phyloP scores from a whole-genome alignment of 2,329 filamentous ascomycete genomes.

The Cladorrhinum sp. region DNA sequence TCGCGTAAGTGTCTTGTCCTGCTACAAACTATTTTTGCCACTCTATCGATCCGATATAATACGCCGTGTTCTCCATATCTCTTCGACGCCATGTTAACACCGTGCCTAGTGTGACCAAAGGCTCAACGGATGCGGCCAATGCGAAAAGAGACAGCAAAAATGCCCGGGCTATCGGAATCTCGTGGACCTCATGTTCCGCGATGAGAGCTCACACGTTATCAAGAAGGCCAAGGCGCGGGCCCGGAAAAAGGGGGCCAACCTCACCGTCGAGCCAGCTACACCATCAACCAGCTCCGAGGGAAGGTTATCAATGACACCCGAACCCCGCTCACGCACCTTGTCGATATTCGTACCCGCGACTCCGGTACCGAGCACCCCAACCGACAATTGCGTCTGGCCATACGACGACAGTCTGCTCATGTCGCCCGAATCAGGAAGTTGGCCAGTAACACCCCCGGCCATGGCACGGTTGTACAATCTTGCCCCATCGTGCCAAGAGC shows the following conservation, averaged over 20 bases:
- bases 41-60: neutral
- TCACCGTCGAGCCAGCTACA: slow-evolving; percentile 19
- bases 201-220: slow-evolving; percentile 55
- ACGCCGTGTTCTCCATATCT: no score
- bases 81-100: slow-evolving; percentile 14
- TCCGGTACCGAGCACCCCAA: slow-evolving; percentile 18
- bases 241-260: slow-evolving; percentile 28
- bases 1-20: slow-evolving; percentile 42
- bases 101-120: slow-evolving; percentile 50
- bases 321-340: slow-evolving; percentile 24
- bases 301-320: slow-evolving; percentile 23
- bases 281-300: slow-evolving; percentile 26
- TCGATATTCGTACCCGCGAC: slow-evolving; percentile 24
- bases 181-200: slow-evolving; percentile 56
- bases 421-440: slow-evolving; percentile 34
- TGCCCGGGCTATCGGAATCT: slow-evolving; percentile 56
- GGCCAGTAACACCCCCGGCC: slow-evolving; percentile 29
- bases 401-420: slow-evolving; percentile 32
- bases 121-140: slow-evolving; percentile 52
- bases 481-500: slow-evolving; percentile 39
- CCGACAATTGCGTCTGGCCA: slow-evolving; percentile 10
- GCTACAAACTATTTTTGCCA: slow-evolving; percentile 2
- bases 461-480: slow-evolving; percentile 33
- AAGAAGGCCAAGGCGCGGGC: slow-evolving; percentile 46
- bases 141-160: slow-evolving; percentile 48